Evolutionary conservation across 495 filamentous ascomycete genomes (phyloP).

Genomic region (Zalerion maritima): DNA sequence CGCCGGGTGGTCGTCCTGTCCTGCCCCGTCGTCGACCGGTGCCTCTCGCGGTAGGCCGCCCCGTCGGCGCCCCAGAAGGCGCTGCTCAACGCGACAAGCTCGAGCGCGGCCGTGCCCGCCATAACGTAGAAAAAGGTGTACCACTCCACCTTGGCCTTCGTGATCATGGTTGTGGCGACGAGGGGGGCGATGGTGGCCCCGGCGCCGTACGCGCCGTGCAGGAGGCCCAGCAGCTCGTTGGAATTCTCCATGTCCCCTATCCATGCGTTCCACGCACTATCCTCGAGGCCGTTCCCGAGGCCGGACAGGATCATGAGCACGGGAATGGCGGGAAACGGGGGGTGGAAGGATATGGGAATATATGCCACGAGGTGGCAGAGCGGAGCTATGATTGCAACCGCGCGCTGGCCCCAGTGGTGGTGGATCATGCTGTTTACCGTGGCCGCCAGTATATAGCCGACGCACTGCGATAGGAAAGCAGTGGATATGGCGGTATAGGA

Average conservation of each 20-base stretch:
- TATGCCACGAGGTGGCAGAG: constrained; percentile 52
- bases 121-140: constrained; percentile 51
- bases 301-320: constrained; percentile 57
- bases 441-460: constrained; percentile 68
- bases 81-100: constrained; percentile 34
- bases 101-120: constrained; percentile 42
- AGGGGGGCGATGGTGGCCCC: constrained; percentile 65
- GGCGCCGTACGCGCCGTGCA: constrained; percentile 64
- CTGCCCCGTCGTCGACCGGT: constrained; percentile 13
- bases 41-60: constrained; percentile 39
- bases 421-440: constrained; percentile 50
- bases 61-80: constrained; percentile 61
- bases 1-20: constrained; percentile 20
- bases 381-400: constrained; percentile 54
- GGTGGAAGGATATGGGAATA: constrained; percentile 51
- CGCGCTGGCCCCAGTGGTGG: constrained; percentile 50
- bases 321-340: constrained; percentile 64
- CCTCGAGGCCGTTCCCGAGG: constrained; percentile 54
- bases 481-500: constrained; percentile 65
- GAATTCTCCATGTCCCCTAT: constrained; percentile 58
- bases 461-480: constrained; percentile 67
- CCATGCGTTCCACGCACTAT: constrained; percentile 71
- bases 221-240: constrained; percentile 54
- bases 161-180: constrained; percentile 60
- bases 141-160: constrained; percentile 42